Percentiles rank a stretch among this genome's conserved stretches.
phyloP scores from a whole-genome alignment of 2,329 filamentous ascomycete species.

The Hypomyces perniciosus region DNA sequence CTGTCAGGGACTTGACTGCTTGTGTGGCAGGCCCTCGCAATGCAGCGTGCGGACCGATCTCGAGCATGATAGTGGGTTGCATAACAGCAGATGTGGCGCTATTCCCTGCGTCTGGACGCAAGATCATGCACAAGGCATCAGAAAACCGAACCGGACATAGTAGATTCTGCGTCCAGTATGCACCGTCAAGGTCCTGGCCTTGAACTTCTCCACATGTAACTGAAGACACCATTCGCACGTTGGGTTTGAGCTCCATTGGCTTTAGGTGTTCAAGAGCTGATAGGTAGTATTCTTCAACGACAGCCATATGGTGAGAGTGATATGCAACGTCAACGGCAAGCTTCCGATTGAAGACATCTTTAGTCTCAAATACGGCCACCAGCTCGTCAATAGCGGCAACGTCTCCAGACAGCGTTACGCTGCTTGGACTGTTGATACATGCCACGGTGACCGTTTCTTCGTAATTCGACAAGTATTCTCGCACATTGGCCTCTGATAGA shows the following conservation, averaged over 20 bases:
- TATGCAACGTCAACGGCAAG: conserved; percentile 41
- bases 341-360: conserved; percentile 36
- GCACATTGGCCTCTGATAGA: conserved; percentile 8
- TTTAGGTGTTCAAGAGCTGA: conserved; percentile 14
- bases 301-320: conserved; percentile 27
- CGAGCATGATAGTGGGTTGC: conserved; percentile 8
- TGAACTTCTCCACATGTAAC: conserved; percentile 5
- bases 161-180: conserved; percentile 11
- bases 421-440: conserved; percentile 13
- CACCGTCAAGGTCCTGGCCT: conserved; percentile 5
- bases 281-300: conserved; percentile 18
- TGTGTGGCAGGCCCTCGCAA: conserved; percentile 7
- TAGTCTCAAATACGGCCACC: conserved; percentile 27
- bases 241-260: conserved; percentile 4
- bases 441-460: conserved; percentile 8
- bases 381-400: conserved; percentile 31
- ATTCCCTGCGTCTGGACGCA: not conserved
- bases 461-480: conserved; percentile 7
- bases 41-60: conserved; percentile 13
- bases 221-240: conserved; percentile 12
- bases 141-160: conserved; percentile 10
- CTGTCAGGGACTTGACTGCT: conserved; percentile 1
- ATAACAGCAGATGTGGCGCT: not conserved
- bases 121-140: conserved; percentile 5
- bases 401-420: conserved; percentile 14